Evolutionary conservation across 2,329 filamentous ascomycete genomes (phyloP).

Genomic region (Colletotrichum agaves): DNA sequence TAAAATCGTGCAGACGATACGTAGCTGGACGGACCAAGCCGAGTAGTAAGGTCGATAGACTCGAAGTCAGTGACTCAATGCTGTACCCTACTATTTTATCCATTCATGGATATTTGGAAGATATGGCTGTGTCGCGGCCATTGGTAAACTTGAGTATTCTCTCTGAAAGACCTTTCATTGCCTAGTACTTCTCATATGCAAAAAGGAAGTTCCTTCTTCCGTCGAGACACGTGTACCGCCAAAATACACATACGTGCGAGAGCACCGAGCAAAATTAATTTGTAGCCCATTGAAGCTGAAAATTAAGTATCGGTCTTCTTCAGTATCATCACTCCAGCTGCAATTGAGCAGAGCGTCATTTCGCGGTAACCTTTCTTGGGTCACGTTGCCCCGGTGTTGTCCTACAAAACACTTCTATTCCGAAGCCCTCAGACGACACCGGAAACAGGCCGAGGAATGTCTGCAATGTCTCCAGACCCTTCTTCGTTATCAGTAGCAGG

Average conservation of each 20-base stretch:
- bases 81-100: too few relatives aligned
- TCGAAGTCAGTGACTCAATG: too few relatives aligned
- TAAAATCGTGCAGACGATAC: slow-evolving; percentile 1
- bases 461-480: not conserved
- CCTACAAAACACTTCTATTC: not conserved
- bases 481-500: too few relatives aligned
- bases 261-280: not conserved
- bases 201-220: too few relatives aligned
- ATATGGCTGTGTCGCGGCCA: too few relatives aligned
- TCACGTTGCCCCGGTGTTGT: not conserved
- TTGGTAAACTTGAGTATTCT: too few relatives aligned
- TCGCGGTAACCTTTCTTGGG: not conserved
- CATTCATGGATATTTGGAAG: too few relatives aligned
- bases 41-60: not conserved
- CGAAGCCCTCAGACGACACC: not conserved
- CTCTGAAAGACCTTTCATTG: too few relatives aligned
- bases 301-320: not conserved
- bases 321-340: not conserved
- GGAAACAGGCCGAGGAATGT: not conserved
- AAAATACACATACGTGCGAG: too few relatives aligned
- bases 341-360: not conserved
- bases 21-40: not conserved
- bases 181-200: too few relatives aligned
- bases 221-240: too few relatives aligned
- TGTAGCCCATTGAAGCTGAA: not conserved